These are phyloP conservation scores for Prunus yedoensis DNA, from an alignment of 331 rosid genomes.

Conservation along the genomic window DNA sequence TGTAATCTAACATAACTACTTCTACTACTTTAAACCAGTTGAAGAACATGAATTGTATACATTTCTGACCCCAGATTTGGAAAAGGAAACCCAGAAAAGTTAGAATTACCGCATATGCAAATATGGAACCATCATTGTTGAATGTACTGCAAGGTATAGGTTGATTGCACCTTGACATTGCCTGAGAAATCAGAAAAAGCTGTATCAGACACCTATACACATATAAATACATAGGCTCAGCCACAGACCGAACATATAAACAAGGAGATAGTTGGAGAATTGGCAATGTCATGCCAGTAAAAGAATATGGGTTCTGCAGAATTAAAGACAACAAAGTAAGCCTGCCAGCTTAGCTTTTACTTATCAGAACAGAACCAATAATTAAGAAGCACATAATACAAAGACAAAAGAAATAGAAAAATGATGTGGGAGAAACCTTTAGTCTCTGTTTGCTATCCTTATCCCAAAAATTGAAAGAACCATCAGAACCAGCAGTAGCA, in stretches of 20 bases:
- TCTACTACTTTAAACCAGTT: background rate
- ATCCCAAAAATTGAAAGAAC: slow-evolving; percentile 81
- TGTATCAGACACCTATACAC: background rate
- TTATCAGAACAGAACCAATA: no score
- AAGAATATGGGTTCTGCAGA: no score
- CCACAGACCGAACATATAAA: background rate
- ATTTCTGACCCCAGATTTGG: background rate
- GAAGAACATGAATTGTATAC: background rate
- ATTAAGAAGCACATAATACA: background rate
- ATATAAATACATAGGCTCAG: background rate
- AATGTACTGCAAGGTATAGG: slow-evolving; percentile 87
- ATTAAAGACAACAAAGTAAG: no score
- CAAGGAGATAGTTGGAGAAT: background rate
- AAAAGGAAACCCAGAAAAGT: background rate
- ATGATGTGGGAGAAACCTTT: slow-evolving; percentile 48
- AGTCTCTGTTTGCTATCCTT: slow-evolving; percentile 97
- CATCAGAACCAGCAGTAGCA: slow-evolving; percentile 96
- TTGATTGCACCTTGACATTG: slow-evolving; percentile 84
- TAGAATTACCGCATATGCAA: slow-evolving; percentile 70
- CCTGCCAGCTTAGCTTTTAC: no score
- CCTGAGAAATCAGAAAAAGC: slow-evolving; percentile 50
- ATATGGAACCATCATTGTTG: slow-evolving; percentile 89
- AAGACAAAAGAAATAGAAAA: background rate
- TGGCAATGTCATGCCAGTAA: background rate
- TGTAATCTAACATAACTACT: background rate